A percentile compares a stretch with the other conserved stretches of the same genome.
These are phyloP conservation scores for Stylonectria norvegica DNA, from an alignment of 2,329 filamentous ascomycete species.

Conservation along the genomic window DNA sequence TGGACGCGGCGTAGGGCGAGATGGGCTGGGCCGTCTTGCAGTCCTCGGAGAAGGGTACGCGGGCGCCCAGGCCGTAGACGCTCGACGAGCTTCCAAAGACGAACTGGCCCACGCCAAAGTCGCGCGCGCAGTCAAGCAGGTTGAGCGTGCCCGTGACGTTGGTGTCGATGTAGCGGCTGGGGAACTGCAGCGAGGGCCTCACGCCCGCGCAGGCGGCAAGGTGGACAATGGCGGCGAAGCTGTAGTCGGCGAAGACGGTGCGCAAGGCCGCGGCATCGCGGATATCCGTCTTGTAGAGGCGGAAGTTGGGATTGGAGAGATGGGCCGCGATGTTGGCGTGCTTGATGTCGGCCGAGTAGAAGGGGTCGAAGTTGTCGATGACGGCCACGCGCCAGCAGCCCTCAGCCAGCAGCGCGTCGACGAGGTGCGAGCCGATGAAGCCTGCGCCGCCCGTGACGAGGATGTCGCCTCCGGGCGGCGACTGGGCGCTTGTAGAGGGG, in stretches of 20 bases:
- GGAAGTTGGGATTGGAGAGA: conserved; percentile 16
- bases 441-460: conserved; percentile 25
- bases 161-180: conserved; percentile 19
- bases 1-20: conserved; percentile 22
- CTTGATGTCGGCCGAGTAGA: conserved; percentile 19
- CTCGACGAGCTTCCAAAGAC: conserved; percentile 24
- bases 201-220: conserved; percentile 22
- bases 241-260: conserved; percentile 15
- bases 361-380: conserved; percentile 25
- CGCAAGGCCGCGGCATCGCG: conserved; percentile 7
- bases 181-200: conserved; percentile 17
- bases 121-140: conserved; percentile 21
- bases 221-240: conserved; percentile 17
- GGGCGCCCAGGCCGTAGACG: conserved; percentile 20
- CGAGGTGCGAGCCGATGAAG: conserved; percentile 25
- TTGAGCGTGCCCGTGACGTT: conserved; percentile 23
- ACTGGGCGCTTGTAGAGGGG: no score
- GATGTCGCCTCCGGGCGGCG: no score
- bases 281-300: conserved; percentile 18
- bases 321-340: conserved; percentile 21
- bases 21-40: conserved; percentile 17
- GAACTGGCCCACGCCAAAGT: conserved; percentile 21
- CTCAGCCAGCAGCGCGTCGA: conserved; percentile 19
- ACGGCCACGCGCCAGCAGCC: conserved; percentile 20
- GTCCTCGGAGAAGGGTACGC: conserved; percentile 21